Conservation (phyloP, 192 early-diverging fungal species). For the Backusella morwellensis region DNA sequence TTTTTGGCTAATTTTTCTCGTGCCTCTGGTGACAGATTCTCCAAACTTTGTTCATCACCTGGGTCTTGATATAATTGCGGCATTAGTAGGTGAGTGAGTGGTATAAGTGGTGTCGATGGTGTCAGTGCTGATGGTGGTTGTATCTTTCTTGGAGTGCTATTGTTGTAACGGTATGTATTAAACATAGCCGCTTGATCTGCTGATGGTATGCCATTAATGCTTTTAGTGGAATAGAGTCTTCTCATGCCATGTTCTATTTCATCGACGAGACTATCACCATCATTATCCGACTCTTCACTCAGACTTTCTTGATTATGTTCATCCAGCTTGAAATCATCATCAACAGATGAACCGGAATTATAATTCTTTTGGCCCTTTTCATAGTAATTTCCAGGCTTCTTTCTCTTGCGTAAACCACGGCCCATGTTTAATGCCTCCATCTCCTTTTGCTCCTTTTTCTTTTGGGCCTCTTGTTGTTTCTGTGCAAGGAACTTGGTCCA, state of each 20-base stretch:
- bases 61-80: too few species aligned
- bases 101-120: too few species aligned
- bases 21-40: neutral
- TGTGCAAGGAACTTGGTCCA: slow-evolving; percentile 35
- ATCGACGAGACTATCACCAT: neutral
- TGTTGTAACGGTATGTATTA: too few species aligned
- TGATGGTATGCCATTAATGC: neutral
- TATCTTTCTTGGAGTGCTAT: too few species aligned
- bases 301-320: neutral
- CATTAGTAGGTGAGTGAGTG: too few species aligned
- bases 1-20: neutral
- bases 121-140: too few species aligned
- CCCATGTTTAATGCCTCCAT: neutral
- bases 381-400: neutral
- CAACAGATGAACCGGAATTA: neutral
- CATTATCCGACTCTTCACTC: neutral
- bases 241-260: neutral
- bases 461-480: neutral
- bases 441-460: neutral
- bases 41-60: neutral
- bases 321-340: neutral
- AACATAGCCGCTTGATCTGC: neutral
- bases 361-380: neutral
- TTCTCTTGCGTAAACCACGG: slow-evolving; percentile 30
- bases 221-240: neutral